phyloP scores from a whole-genome alignment of 176 grass and related monocot genomes.

The Triticum urartu region DNA sequence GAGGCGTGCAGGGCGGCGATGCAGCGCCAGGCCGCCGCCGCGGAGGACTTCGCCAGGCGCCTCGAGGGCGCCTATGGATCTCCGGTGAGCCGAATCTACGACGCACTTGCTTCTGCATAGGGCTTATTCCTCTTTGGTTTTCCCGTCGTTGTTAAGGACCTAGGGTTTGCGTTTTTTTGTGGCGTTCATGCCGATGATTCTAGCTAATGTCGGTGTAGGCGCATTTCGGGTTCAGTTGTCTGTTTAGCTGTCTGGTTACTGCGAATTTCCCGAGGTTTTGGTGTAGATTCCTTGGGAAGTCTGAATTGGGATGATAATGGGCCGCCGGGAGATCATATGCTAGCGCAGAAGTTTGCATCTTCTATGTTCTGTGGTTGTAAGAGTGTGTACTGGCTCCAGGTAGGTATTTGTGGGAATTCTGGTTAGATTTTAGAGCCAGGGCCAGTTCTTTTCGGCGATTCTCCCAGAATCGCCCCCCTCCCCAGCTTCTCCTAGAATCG shows the following conservation, averaged over 20 bases:
- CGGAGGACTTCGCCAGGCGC: conserved; percentile 57
- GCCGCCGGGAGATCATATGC: background rate
- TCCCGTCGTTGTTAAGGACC: background rate
- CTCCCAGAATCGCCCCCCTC: no score
- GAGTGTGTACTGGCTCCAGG: background rate
- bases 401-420: background rate
- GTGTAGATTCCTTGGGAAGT: background rate
- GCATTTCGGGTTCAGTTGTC: background rate
- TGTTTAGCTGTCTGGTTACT: background rate
- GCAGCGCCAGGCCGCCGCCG: conserved; percentile 63
- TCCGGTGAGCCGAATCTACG: conserved; percentile 44
- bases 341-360: background rate
- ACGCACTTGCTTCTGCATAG: background rate
- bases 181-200: background rate
- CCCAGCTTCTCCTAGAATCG: no score
- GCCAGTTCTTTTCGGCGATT: no score
- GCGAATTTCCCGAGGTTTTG: background rate
- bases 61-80: conserved; percentile 44
- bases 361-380: background rate
- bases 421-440: background rate
- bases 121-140: background rate
- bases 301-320: background rate
- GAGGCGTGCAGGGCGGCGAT: conserved; percentile 42
- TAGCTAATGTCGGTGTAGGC: background rate
- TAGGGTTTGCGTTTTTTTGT: conserved; percentile 5